phyloP scores from a whole-genome alignment of 2,329 filamentous ascomycete species.

The Colletotrichum spaethianum region DNA sequence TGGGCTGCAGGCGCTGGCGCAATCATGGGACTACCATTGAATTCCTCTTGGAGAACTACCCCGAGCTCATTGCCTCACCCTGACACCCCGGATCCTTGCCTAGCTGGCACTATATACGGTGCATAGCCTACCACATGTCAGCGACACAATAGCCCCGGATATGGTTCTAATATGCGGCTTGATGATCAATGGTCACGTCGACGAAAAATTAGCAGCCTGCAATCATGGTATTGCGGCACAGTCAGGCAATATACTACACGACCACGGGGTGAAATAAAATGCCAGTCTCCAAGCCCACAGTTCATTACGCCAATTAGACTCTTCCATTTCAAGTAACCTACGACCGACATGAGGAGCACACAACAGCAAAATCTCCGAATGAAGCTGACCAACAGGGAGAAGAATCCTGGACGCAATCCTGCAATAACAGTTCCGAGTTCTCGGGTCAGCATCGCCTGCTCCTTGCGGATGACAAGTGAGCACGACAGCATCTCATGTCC shows the following conservation, averaged over 20 bases:
- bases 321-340: constrained; percentile 22
- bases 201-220: not conserved
- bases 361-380: constrained; percentile 33
- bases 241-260: not conserved
- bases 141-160: not conserved
- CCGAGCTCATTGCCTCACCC: constrained; percentile 1
- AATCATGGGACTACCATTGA: not conserved
- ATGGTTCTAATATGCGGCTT: constrained; percentile 17
- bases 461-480: not conserved
- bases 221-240: constrained; percentile 14
- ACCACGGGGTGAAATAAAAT: not conserved
- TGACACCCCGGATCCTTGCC: constrained; percentile 18
- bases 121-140: not conserved
- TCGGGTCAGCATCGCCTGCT: constrained; percentile 27
- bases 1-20: not conserved
- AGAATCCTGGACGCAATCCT: constrained; percentile 22
- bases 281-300: constrained; percentile 1
- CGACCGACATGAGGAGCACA: constrained; percentile 12
- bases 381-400: constrained; percentile 21
- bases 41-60: constrained; percentile 3
- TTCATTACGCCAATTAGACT: constrained; percentile 17
- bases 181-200: constrained; percentile 10
- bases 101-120: constrained; percentile 5
- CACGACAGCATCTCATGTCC: not conserved
- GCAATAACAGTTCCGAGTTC: constrained; percentile 34